Evolutionary conservation across 208 protist genomes (phyloP).

Genomic region (Trypanosoma grayi): DNA sequence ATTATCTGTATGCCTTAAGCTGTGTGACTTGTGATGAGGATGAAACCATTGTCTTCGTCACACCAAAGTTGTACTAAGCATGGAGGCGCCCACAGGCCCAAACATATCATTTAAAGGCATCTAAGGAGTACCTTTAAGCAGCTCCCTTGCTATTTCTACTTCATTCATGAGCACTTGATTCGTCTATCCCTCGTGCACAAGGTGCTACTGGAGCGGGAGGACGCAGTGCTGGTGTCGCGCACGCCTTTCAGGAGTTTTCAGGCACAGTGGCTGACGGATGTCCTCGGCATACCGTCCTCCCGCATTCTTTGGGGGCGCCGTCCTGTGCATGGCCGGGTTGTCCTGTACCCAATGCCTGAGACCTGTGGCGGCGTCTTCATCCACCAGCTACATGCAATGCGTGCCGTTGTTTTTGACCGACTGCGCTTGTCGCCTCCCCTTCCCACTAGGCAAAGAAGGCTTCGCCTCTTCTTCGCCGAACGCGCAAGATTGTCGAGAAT

Average conservation of each 20-base stretch:
- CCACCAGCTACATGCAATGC: slow-evolving; percentile 17
- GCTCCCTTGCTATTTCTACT: slow-evolving; percentile 40
- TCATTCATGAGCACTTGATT: slow-evolving; percentile 33
- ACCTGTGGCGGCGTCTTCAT: slow-evolving; percentile 21
- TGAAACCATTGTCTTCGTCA: too few species aligned
- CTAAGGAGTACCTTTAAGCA: too few species aligned
- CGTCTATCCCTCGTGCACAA: slow-evolving; percentile 26
- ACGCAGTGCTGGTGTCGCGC: slow-evolving; percentile 21
- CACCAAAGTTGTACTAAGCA: too few species aligned
- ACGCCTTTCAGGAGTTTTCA: slow-evolving; percentile 15
- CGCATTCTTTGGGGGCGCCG: slow-evolving; percentile 4
- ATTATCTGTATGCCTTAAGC: too few species aligned
- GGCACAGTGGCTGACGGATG: slow-evolving; percentile 20
- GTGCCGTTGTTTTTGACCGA: slow-evolving; percentile 28
- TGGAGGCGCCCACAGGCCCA: too few species aligned
- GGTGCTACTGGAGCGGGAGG: slow-evolving; percentile 18
- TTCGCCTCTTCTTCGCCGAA: slow-evolving; percentile 27
- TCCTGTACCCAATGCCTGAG: slow-evolving; percentile 26
- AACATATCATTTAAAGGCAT: too few species aligned
- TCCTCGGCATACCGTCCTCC: slow-evolving; percentile 24
- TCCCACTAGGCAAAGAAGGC: not conserved
- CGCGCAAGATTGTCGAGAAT: slow-evolving; percentile 19
- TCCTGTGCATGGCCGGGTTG: slow-evolving; percentile 5
- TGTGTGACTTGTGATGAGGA: too few species aligned
- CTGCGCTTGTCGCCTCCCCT: slow-evolving; percentile 4